Evolutionary conservation across 306 rosid genomes (phyloP), one percentile per base, ranked within the genome.

Genomic region (Trichosanthes cucumerina): DNA sequence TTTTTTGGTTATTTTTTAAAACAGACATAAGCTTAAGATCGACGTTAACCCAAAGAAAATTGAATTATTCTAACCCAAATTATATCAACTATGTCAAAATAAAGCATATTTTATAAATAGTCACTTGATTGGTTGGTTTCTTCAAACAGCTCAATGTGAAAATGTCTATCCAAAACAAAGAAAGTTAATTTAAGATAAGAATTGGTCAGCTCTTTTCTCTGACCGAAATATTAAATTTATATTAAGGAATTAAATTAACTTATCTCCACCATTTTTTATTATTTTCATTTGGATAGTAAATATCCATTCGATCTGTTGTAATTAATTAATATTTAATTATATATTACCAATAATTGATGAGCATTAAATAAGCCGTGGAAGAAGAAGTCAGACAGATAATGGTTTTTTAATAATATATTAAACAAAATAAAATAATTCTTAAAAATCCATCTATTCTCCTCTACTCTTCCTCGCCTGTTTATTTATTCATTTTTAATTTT

Each of bases 341-440:
- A 72, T 47, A 72, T 72, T 46, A 46, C 58, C 41, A 50, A 73
- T 73, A 73, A 73, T 73, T 73, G 62, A 49, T 18, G 28, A 49
- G 60, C 78, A 50, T 73, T 73, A 31, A 73, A 47, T 28, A 49
- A 73, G 77, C 60, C 31, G 60, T 18, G n/a, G 56, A 70, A 73
- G 44, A 50, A 50, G 44, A 50, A 50, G 78, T 73, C 60, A 50
- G 62, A 26, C 60, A 49, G 78, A 73, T 49, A 31, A 49, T 49
- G 43, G 26, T 50, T 73, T 47, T 8, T 73, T 49, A 1, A 28
- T 49, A 73, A 73, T 47, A 73, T 73, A 28, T 73, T 49, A 47
- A 73, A 47, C 10, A 10, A 73, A 73, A 49, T 43, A 70, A 15
- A 14, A 72, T 46, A 15, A 3, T 43, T 70, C 13, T 3, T 28